These are phyloP conservation scores for Zymoseptoria ardabiliae DNA, from an alignment of 2,329 filamentous ascomycete species.

Conservation along the genomic window DNA sequence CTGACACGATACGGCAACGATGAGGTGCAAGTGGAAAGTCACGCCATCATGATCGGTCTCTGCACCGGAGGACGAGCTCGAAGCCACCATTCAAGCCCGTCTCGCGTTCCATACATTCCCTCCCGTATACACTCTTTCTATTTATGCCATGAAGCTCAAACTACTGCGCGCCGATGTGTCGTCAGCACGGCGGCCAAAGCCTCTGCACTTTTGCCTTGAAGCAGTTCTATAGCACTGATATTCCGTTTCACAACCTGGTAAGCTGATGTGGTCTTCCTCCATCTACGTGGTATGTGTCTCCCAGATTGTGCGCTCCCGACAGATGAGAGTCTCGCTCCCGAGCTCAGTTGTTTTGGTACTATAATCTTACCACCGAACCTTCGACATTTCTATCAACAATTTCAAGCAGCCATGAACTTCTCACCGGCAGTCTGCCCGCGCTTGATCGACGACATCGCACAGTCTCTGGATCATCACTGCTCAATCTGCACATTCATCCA, in stretches of 20 bases:
- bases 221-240: background rate
- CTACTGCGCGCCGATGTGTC: background rate
- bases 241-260: background rate
- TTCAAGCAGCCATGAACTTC: conserved; percentile 3
- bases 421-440: conserved; percentile 14
- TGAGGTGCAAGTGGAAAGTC: background rate
- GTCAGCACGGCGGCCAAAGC: background rate
- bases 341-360: too few species aligned
- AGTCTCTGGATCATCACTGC: conserved; percentile 16
- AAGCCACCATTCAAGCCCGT: background rate
- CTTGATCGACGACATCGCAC: conserved; percentile 14
- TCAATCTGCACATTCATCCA: conserved; percentile 18
- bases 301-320: too few species aligned
- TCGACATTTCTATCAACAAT: background rate
- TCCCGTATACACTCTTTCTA: background rate
- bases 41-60: background rate
- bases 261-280: background rate
- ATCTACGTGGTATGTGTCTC: background rate
- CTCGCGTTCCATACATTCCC: background rate
- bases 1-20: background rate
- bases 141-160: background rate
- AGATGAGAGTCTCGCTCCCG: too few species aligned
- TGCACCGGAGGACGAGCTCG: background rate
- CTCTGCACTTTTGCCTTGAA: background rate
- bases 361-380: too few species aligned